Evolutionary conservation across 2,329 filamentous ascomycete species (phyloP).

Genomic region (Cytospora schulzeri): DNA sequence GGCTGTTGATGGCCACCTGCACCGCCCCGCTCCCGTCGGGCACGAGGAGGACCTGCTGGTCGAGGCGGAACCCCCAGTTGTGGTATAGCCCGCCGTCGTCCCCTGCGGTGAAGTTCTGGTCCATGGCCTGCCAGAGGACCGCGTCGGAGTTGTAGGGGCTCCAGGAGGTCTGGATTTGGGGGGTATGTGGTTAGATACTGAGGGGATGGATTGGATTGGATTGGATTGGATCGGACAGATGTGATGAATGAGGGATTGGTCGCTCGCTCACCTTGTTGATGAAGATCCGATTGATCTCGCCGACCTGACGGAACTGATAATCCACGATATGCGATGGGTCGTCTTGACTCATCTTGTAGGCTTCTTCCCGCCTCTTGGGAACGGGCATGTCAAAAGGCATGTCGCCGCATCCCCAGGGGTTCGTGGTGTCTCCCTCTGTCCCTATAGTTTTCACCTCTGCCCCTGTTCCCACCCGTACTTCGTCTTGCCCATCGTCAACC

Average conservation of each 20-base stretch:
- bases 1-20: conserved; percentile 42
- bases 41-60: conserved; percentile 41
- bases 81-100: conserved; percentile 36
- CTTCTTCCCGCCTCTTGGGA: conserved; percentile 36
- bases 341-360: conserved; percentile 35
- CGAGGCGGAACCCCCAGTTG: conserved; percentile 41
- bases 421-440: not conserved
- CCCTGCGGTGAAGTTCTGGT: conserved; percentile 34
- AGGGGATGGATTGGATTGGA: too few relatives aligned
- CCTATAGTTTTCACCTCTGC: not conserved
- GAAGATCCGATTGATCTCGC: conserved; percentile 41
- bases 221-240: too few relatives aligned
- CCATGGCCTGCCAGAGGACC: conserved; percentile 39
- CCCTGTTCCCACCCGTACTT: not conserved
- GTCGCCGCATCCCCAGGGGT: conserved; percentile 37
- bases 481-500: not conserved
- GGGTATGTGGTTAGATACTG: too few relatives aligned
- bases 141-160: conserved; percentile 37
- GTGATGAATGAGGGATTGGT: too few relatives aligned
- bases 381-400: conserved; percentile 40
- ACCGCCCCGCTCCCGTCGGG: conserved; percentile 37
- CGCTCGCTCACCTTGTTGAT: conserved; percentile 40
- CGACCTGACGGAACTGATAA: conserved; percentile 40
- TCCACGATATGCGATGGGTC: conserved; percentile 39
- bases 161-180: conserved; percentile 37